Conservation (phyloP, 192 early-diverging fungal genomes). For the Rhizophlyctis rosea region DNA sequence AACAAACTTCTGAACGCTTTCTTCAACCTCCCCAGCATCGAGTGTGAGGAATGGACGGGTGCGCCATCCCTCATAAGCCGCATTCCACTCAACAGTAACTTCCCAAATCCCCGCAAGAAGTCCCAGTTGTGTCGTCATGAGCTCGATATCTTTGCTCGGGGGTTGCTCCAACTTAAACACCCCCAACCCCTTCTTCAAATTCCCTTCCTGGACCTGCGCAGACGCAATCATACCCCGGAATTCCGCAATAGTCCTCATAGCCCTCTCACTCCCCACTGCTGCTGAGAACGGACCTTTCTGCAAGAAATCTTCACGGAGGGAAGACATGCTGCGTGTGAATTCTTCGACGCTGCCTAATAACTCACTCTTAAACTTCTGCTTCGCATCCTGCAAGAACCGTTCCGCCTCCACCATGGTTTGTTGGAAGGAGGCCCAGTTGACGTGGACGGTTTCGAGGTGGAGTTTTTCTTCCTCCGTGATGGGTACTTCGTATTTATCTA, state of each 20-base stretch:
- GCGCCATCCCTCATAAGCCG: conserved; percentile 46
- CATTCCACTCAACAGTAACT: conserved; percentile 46
- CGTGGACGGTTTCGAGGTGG: conserved; percentile 42
- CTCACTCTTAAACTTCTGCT: conserved; percentile 56
- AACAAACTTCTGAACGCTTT: conserved; percentile 48
- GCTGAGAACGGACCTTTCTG: conserved; percentile 50
- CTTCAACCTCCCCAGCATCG: conserved; percentile 52
- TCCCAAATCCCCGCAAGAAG: conserved; percentile 48
- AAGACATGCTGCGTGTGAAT: conserved; percentile 40
- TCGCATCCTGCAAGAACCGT: conserved; percentile 53
- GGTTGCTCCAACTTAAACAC: conserved; percentile 59
- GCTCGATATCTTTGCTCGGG: conserved; percentile 52
- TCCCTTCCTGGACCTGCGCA: conserved; percentile 42
- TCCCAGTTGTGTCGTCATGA: conserved; percentile 43
- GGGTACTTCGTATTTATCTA: conserved; percentile 62
- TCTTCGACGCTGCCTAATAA: conserved; percentile 50
- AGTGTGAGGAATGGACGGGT: conserved; percentile 44
- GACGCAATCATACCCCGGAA: conserved; percentile 36
- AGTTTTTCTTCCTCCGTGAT: conserved; percentile 55
- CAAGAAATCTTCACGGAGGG: conserved; percentile 50
- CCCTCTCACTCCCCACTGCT: conserved; percentile 49
- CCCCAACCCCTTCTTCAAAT: conserved; percentile 48
- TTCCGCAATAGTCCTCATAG: conserved; percentile 47
- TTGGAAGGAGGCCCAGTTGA: conserved; percentile 46
- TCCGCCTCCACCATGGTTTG: conserved; percentile 47